Evolutionary conservation across 441 rosid species (phyloP).

Genomic region (Isatis lusitanica): DNA sequence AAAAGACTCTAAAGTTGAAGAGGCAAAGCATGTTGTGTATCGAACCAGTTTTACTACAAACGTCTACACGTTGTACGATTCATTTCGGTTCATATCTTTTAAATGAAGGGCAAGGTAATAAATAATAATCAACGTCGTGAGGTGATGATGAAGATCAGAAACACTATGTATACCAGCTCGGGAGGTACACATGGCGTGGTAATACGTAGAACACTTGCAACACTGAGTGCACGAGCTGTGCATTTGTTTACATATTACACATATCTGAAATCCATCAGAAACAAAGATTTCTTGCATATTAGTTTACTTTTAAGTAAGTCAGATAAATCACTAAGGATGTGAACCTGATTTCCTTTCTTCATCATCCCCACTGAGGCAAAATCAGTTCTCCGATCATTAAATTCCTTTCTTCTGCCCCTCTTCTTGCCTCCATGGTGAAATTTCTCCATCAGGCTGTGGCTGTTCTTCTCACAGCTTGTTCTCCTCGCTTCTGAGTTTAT

Average conservation of each 20-base stretch:
- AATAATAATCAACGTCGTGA: neutral
- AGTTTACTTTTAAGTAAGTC: too few relatives aligned
- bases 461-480: too few relatives aligned
- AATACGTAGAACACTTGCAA: conserved; percentile 91
- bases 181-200: conserved; percentile 98
- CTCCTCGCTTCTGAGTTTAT: too few relatives aligned
- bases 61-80: neutral
- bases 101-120: conserved; percentile 6
- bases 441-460: too few relatives aligned
- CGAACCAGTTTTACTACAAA: neutral
- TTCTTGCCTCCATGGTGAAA: too few relatives aligned
- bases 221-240: conserved; percentile 98
- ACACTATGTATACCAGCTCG: conserved; percentile 69
- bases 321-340: too few relatives aligned
- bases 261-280: conserved; percentile 59
- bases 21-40: neutral
- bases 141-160: neutral
- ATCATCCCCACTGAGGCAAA: too few relatives aligned
- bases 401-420: too few relatives aligned
- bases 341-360: too few relatives aligned
- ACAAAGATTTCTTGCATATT: conserved; percentile 12
- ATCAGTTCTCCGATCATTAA: too few relatives aligned
- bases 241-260: conserved; percentile 96
- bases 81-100: neutral
- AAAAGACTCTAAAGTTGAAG: neutral